Conservation (phyloP, 345 rosid genomes). For the Gossypium arboreum region DNA sequence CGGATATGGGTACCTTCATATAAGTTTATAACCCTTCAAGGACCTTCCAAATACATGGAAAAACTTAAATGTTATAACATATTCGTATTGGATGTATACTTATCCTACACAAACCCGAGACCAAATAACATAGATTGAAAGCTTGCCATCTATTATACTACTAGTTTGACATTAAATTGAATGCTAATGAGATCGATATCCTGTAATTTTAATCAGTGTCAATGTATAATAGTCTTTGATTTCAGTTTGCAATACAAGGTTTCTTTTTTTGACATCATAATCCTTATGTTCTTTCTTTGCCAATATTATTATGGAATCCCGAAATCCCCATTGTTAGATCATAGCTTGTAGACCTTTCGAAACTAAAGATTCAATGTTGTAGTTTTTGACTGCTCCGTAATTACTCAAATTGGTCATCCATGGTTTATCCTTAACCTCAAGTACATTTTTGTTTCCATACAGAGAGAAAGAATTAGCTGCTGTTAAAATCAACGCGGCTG, state of each 20-base stretch:
- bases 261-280: not conserved
- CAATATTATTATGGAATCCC: not conserved
- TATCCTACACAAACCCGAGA: not conserved
- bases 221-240: not conserved
- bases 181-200: not conserved
- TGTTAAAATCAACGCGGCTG: conserved; percentile 90
- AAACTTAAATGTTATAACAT: not conserved
- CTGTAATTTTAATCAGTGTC: not conserved
- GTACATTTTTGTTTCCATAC: conserved; percentile 12
- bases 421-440: not conserved
- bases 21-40: not conserved
- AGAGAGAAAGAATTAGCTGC: conserved; percentile 97
- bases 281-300: not conserved
- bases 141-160: not conserved
- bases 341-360: not conserved
- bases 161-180: not conserved
- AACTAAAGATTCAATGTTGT: not conserved
- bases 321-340: not conserved
- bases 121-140: not conserved
- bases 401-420: not conserved
- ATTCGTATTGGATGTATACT: not conserved
- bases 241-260: not conserved
- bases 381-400: not conserved
- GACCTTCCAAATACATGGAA: not conserved
- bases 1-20: not conserved